Conservation (phyloP, 1,139 yeast species). For the Kodamaea fungicola region DNA sequence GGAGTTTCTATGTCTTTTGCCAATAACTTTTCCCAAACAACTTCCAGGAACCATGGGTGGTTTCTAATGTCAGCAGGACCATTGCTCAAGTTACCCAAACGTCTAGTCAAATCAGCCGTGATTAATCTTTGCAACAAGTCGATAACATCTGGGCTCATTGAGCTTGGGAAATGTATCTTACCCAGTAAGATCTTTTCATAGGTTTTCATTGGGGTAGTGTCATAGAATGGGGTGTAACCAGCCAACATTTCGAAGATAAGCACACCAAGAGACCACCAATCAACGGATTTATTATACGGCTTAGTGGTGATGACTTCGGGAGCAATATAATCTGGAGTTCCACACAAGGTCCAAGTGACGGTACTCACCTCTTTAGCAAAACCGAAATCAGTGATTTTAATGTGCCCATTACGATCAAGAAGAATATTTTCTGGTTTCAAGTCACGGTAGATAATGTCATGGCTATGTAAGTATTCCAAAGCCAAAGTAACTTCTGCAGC, state of each 20-base stretch:
- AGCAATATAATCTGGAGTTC: conserved; percentile 63
- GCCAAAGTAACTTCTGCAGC: conserved; percentile 62
- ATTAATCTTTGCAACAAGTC: conserved; percentile 49
- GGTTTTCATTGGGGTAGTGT: conserved; percentile 59
- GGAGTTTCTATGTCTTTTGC: conserved; percentile 61
- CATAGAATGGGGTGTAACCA: conserved; percentile 61
- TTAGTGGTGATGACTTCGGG: conserved; percentile 62
- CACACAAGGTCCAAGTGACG: conserved; percentile 60
- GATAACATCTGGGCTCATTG: conserved; percentile 49
- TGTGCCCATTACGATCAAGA: conserved; percentile 56
- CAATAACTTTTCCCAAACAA: conserved; percentile 56
- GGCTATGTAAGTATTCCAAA: conserved; percentile 54
- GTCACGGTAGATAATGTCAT: conserved; percentile 57
- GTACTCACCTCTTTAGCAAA: conserved; percentile 60
- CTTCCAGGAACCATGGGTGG: conserved; percentile 60
- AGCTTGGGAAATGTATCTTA: conserved; percentile 48
- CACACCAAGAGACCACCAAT: conserved; percentile 65
- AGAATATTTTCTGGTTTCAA: conserved; percentile 60
- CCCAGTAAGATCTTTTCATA: conserved; percentile 57
- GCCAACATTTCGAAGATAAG: conserved; percentile 60
- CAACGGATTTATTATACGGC: conserved; percentile 60
- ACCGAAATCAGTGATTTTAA: conserved; percentile 59
- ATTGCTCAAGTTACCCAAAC: conserved; percentile 56
- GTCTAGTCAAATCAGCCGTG: conserved; percentile 51
- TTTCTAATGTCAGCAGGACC: conserved; percentile 56